A percentile compares a stretch with the other conserved stretches of the same genome.
phyloP scores from a whole-genome alignment of 768 basidiomycete species.

The Suillus americanus region DNA sequence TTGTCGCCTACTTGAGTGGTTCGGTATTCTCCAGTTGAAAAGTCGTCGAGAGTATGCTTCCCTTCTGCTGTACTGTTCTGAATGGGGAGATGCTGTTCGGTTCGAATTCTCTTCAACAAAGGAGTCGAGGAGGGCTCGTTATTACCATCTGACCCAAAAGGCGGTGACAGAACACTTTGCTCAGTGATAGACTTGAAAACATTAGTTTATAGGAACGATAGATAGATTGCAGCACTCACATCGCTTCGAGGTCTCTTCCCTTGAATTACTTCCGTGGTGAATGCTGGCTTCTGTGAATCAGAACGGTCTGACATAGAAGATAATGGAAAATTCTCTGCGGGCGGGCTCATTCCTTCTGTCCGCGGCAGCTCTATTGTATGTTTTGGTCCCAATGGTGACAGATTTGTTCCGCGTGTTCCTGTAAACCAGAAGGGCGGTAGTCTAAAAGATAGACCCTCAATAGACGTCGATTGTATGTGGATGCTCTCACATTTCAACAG shows the following conservation, averaged over 20 bases:
- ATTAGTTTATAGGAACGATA: not conserved
- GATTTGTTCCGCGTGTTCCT: not conserved
- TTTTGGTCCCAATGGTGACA: not conserved
- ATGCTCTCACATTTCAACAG: not conserved
- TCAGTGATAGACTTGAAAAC: not conserved
- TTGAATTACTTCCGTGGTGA: not conserved
- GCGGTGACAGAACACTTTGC: not conserved
- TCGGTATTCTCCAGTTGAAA: not conserved
- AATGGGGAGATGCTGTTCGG: not conserved
- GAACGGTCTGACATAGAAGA: not conserved
- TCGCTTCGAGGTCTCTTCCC: not conserved
- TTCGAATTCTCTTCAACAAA: constrained; percentile 1
- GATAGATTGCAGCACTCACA: not conserved
- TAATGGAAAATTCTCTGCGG: not conserved
- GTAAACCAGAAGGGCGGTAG: too few relatives aligned
- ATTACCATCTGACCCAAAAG: not conserved
- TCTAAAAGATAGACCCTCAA: not conserved
- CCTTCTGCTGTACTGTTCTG: not conserved
- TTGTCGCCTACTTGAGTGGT: not conserved
- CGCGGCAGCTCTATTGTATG: not conserved
- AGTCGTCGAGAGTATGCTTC: not conserved
- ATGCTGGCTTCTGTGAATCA: not conserved
- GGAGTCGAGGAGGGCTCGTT: not conserved
- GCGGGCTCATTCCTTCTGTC: not conserved
- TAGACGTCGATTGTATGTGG: not conserved